Evolutionary conservation across 2,329 filamentous ascomycete species (phyloP), one percentile per base, ranked within the genome.

Genomic region (Lecanoromycetidae sp.): DNA sequence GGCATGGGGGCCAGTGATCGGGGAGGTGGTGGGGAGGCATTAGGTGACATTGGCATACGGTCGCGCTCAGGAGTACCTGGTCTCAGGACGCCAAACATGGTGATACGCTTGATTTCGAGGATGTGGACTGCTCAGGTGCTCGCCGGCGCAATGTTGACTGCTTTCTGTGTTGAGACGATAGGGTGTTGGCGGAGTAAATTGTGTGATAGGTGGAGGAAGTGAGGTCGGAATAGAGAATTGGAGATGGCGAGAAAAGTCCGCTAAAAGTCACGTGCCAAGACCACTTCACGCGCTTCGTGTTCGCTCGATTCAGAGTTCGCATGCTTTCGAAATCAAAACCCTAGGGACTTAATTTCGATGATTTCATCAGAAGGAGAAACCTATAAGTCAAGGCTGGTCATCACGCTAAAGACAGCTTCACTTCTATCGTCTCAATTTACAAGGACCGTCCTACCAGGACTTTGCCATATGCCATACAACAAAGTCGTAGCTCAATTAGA

Each of bases 31-130:
- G 52, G 47, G 25, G 48, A 44, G 23, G 32, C 35, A 17, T 47
- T 38, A 4, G 45, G 37, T 30, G 40, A 37, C 22, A 47, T 39
- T 6, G 44, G 52, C 12, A 46, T 50, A 17, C 29, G 38, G 17
- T 54, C 46, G 19, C 46, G 25, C n/a, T 45, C 46, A 2, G 50
- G 48, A 12, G 47, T 44, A 25, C 44, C 20, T 9, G 50, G 52
- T 37, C 46, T 48, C 6, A 54, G 26, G 12, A 54, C 40, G 13
- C 52, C 52, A 29, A 54, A 54, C 52, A 54, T 54, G 33, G 20
- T 42, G 38, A 30, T 26, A 17, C 20, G 10, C 29, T 10, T 17
- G 10, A n/a, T n/a, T n/a, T n/a, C n/a, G n/a, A n/a, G n/a, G n/a
- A n/a, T n/a, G n/a, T n/a, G n/a, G n/a, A n/a, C n/a, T n/a, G n/a